Evolutionary conservation across 2,329 filamentous ascomycete genomes (phyloP), one percentile per base, ranked within the genome.

Genomic region (Hyphodiscus sp.): DNA sequence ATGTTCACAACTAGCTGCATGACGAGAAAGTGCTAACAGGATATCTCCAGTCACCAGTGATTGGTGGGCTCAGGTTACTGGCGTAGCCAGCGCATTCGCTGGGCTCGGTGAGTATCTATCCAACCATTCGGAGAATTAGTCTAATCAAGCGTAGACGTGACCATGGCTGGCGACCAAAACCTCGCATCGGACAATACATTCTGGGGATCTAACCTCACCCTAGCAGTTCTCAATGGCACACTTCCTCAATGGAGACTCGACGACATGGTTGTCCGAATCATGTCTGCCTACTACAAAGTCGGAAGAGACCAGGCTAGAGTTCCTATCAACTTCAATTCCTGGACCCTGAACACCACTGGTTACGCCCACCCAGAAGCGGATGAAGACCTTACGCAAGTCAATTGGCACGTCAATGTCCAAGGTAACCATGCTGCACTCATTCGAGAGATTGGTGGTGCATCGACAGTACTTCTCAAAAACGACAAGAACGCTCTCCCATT

Each of bases 391-490:
- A 76, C 80, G 45, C 77, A 85, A 61, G 78, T 96, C 73, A 89
- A 97, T 71, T 78, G 83, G 62, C 89, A 91, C 59, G 81, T 96
- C 41, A 84, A 96, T 64, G 92, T 95, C 9, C 88, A 85, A 55
- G 79, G 70, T 38, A 77, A 92, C 49, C 91, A 96, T 67, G 83
- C 76, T 43, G 66, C 72, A n/a, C 73, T 89, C 50, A 92, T 95
- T 57, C 86, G 91, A 19, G 81, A 89, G 62, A 79, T 89, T 49
- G 91, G 82, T 13, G 85, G 86, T 44, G 87, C 88, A 67, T 91
- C 89, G 13, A 90, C 86, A 2, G 90, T 97, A 6, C 75, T 97
- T 8, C 76, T 97, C 58, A 97, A 97, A 79, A 96, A 97, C 71
- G 75, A 70, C 2, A 73, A 76, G 1, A 83, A 83, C 16, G 78